Conservation (phyloP, 305 asterid genomes). For the Rubia peregrina region DNA sequence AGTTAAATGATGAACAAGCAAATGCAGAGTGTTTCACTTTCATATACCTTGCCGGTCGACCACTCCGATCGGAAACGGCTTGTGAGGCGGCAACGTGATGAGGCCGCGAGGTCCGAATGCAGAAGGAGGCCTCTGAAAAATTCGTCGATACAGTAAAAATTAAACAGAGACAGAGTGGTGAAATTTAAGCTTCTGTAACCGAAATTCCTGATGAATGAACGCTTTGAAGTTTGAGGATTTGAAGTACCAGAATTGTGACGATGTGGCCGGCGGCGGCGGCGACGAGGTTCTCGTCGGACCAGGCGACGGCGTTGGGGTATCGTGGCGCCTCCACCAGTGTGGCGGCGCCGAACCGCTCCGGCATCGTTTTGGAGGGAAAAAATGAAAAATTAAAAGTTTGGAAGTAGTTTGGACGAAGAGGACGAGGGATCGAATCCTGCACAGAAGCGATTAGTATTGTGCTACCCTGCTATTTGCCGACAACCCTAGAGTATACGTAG, state of each 20-base stretch:
- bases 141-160: background rate
- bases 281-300: slow-evolving; percentile 90
- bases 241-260: slow-evolving; percentile 51
- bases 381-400: background rate
- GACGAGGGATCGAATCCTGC: slow-evolving; percentile 1
- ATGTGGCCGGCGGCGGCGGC: slow-evolving; percentile 67
- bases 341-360: slow-evolving; percentile 51
- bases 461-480: background rate
- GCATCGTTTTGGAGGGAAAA: slow-evolving; percentile 26
- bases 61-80: slow-evolving; percentile 67
- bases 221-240: background rate
- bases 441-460: background rate
- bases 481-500: background rate
- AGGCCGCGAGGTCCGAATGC: slow-evolving; percentile 67
- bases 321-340: slow-evolving; percentile 50
- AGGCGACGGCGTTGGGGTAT: slow-evolving; percentile 63
- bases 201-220: background rate
- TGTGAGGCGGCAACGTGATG: slow-evolving; percentile 41
- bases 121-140: slow-evolving; percentile 54
- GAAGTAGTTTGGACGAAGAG: background rate
- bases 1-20: background rate
- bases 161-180: background rate
- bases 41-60: slow-evolving; percentile 45
- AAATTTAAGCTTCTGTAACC: background rate
- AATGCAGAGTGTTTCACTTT: background rate